Conservation (phyloP, 257 asterid species). For the Paulownia fortunei region DNA sequence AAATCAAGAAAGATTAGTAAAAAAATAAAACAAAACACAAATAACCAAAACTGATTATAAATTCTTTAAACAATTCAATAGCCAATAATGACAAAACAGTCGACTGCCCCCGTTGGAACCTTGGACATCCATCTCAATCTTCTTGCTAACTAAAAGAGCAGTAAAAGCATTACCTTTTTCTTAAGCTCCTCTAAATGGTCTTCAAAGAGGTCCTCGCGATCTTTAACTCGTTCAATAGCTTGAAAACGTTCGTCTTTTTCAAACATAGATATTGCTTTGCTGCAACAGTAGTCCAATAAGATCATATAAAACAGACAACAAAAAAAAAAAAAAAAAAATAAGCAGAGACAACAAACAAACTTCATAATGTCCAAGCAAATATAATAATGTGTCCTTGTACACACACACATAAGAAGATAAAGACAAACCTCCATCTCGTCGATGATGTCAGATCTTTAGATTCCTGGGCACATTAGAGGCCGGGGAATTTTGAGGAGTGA, state of each 20-base stretch:
- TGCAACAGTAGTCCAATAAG: slow-evolving; percentile 48
- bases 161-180: slow-evolving; percentile 63
- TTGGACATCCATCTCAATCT: slow-evolving; percentile 6
- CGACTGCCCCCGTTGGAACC: background rate
- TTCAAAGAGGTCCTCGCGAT: slow-evolving; percentile 85
- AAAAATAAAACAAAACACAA: background rate
- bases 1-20: background rate
- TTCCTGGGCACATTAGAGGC: slow-evolving; percentile 59
- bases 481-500: slow-evolving; percentile 2
- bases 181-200: slow-evolving; percentile 75
- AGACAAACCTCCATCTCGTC: slow-evolving; percentile 83
- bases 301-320: slow-evolving; percentile 6
- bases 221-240: slow-evolving; percentile 81
- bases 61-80: slow-evolving; percentile 15
- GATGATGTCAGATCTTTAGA: slow-evolving; percentile 73
- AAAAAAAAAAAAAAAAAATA: slow-evolving; percentile 19
- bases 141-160: slow-evolving; percentile 11
- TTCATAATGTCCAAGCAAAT: slow-evolving; percentile 5
- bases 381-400: background rate
- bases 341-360: background rate
- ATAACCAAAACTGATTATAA: background rate
- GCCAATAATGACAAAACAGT: background rate
- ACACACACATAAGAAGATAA: slow-evolving; percentile 16
- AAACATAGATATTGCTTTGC: slow-evolving; percentile 71
- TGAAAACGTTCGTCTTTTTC: slow-evolving; percentile 88